phyloP scores from a whole-genome alignment of 495 filamentous ascomycete species.

The Apiosordaria backusii region DNA sequence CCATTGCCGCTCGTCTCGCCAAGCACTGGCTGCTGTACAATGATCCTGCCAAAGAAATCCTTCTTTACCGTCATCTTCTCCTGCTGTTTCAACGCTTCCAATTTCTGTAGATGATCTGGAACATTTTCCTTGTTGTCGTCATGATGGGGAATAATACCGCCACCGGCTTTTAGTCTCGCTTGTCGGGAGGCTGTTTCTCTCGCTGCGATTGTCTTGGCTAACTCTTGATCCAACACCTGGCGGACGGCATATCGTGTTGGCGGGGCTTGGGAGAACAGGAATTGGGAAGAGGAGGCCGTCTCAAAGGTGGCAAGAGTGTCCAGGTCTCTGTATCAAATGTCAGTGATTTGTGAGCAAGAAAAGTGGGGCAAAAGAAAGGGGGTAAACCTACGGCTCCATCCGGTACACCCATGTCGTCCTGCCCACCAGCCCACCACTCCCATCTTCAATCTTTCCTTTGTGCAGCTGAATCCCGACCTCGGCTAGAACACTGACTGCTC shows the following conservation, averaged over 20 bases:
- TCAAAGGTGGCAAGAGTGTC: conserved; percentile 65
- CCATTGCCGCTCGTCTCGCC: conserved; percentile 22
- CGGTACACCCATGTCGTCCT: conserved; percentile 75
- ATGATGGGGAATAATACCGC: conserved; percentile 23
- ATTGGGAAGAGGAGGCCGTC: conserved; percentile 44
- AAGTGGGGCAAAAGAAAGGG: neutral
- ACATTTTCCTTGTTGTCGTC: conserved; percentile 45
- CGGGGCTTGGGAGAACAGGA: conserved; percentile 46
- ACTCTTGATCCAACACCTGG: conserved; percentile 88
- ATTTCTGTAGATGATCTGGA: conserved; percentile 12
- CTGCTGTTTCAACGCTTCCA: conserved; percentile 7
- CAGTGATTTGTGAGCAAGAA: neutral
- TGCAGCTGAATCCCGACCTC: conserved; percentile 79
- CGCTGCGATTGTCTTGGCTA: conserved; percentile 61
- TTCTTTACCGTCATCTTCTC: conserved; percentile 56
- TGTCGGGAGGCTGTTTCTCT: conserved; percentile 58
- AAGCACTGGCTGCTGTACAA: conserved; percentile 44
- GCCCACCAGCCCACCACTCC: conserved; percentile 39
- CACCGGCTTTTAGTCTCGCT: conserved; percentile 48
- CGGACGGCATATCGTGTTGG: conserved; percentile 83
- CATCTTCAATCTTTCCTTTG: conserved; percentile 68
- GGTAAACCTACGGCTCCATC: conserved; percentile 80
- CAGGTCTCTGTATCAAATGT: conserved; percentile 38
- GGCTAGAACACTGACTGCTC: conserved; percentile 74
- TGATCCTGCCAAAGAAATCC: conserved; percentile 85